phyloP scores from a whole-genome alignment of 768 basidiomycete species.

The Hebeloma cylindrosporum region DNA sequence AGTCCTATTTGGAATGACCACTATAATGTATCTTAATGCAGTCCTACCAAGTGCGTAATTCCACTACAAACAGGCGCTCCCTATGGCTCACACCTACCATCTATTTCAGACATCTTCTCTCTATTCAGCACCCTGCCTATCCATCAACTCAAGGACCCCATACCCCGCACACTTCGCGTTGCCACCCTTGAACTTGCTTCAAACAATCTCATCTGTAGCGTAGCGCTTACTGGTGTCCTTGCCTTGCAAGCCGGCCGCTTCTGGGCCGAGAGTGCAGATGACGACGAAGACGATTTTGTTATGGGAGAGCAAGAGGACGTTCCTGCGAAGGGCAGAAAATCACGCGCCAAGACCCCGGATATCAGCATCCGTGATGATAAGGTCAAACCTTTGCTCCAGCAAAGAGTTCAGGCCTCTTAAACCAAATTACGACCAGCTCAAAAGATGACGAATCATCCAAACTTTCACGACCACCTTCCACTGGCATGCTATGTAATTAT shows the following conservation, averaged over 20 bases:
- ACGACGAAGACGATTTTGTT: constrained; percentile 45
- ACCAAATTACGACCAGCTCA: constrained; percentile 5
- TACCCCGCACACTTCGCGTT: constrained; percentile 61
- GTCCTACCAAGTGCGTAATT: constrained; percentile 71
- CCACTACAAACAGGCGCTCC: constrained; percentile 3
- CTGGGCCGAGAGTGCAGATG: constrained; percentile 79
- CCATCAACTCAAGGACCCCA: constrained; percentile 51
- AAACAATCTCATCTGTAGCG: constrained; percentile 82
- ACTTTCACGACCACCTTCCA: neutral
- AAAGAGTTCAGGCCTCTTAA: constrained; percentile 24
- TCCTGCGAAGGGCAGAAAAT: constrained; percentile 25
- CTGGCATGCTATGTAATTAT: neutral
- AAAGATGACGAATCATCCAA: constrained; percentile 1
- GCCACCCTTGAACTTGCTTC: constrained; percentile 80
- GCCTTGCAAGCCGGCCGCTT: constrained; percentile 80
- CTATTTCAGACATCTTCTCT: constrained; percentile 48
- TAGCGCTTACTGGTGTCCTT: constrained; percentile 84
- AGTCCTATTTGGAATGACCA: constrained; percentile 79
- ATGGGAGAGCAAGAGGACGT: constrained; percentile 24
- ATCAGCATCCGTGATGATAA: constrained; percentile 27
- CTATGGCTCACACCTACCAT: constrained; percentile 10
- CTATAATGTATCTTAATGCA: constrained; percentile 70
- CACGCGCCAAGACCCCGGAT: constrained; percentile 35
- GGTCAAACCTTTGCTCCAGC: constrained; percentile 30
- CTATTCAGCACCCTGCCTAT: constrained; percentile 60